These are phyloP conservation scores for Phialophora macrospora DNA, from an alignment of 2,329 filamentous ascomycete species.

Conservation along the genomic window DNA sequence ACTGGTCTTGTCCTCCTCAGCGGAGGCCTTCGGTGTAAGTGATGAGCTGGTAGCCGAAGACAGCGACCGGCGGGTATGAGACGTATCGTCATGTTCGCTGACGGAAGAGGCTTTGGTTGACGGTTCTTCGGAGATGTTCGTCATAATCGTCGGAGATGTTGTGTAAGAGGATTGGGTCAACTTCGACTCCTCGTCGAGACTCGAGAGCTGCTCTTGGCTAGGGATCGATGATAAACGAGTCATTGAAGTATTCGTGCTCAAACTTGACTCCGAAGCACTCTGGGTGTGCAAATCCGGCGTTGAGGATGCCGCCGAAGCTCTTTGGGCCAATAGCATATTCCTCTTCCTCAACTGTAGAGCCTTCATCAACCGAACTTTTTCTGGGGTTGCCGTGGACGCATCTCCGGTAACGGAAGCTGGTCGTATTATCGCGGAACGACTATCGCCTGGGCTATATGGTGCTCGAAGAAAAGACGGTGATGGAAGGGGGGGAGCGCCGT, in stretches of 20 bases:
- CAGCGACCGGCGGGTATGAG: slow-evolving; percentile 32
- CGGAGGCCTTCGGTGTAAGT: slow-evolving; percentile 32
- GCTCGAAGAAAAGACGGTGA: slow-evolving; percentile 30
- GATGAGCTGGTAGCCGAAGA: slow-evolving; percentile 39
- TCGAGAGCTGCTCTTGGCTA: slow-evolving; percentile 31
- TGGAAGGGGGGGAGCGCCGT: slow-evolving; percentile 34
- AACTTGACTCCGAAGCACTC: slow-evolving; percentile 24
- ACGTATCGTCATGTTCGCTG: slow-evolving; percentile 38
- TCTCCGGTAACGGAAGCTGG: slow-evolving; percentile 33
- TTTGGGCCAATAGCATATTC: slow-evolving; percentile 59
- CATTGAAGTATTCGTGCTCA: slow-evolving; percentile 19
- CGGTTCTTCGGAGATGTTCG: slow-evolving; percentile 39
- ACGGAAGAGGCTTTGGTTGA: slow-evolving; percentile 46
- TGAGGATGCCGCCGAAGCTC: slow-evolving; percentile 25
- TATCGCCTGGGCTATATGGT: slow-evolving; percentile 30
- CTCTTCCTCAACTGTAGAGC: slow-evolving; percentile 88
- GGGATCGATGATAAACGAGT: slow-evolving; percentile 23
- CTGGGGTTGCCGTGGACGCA: slow-evolving; percentile 67
- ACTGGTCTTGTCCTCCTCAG: slow-evolving; percentile 24
- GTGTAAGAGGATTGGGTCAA: slow-evolving; percentile 42
- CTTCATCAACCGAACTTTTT: slow-evolving; percentile 92
- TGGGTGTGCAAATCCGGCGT: slow-evolving; percentile 19
- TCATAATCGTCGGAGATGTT: slow-evolving; percentile 40
- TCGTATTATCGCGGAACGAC: slow-evolving; percentile 26
- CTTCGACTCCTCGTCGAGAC: slow-evolving; percentile 34